phyloP scores from a whole-genome alignment of 2,329 filamentous ascomycete genomes.

The Fusarium sp. region DNA sequence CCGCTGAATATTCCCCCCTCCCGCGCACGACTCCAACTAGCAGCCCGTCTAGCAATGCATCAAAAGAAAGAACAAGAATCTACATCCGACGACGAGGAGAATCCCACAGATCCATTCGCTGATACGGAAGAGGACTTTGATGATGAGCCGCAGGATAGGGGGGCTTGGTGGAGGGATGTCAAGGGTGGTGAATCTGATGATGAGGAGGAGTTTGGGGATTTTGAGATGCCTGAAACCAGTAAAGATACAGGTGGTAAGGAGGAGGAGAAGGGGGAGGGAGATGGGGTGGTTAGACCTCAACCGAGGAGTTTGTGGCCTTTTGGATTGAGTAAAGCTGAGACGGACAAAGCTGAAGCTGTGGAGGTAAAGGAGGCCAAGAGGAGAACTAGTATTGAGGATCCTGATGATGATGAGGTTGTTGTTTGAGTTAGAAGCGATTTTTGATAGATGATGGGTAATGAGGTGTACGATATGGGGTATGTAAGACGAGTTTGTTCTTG shows the following conservation, averaged over 20 bases:
- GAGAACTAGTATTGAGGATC: conserved; percentile 69
- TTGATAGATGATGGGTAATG: conserved; percentile 17
- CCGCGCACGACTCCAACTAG: conserved; percentile 87
- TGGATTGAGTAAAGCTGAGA: conserved; percentile 54
- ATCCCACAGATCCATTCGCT: conserved; percentile 59
- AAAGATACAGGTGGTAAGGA: conserved; percentile 56
- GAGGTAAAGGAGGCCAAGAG: conserved; percentile 65
- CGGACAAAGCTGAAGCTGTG: conserved; percentile 54
- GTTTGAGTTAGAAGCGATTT: conserved; percentile 39
- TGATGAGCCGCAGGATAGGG: conserved; percentile 53
- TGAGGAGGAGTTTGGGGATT: conserved; percentile 74
- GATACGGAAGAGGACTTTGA: conserved; percentile 66
- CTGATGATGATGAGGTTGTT: conserved; percentile 64
- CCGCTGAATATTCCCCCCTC: conserved; percentile 89
- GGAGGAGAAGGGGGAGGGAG: conserved; percentile 48
- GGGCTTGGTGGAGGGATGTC: conserved; percentile 62
- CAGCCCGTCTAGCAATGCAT: conserved; percentile 83
- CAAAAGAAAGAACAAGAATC: conserved; percentile 69
- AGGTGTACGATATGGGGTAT: conserved; percentile 36
- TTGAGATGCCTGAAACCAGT: conserved; percentile 64
- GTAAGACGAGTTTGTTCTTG: not conserved
- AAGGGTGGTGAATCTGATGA: conserved; percentile 62
- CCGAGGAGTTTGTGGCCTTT: conserved; percentile 70
- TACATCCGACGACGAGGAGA: conserved; percentile 58
- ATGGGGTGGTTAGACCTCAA: conserved; percentile 64